These are phyloP conservation scores for Rhynchosporium agropyri DNA, from an alignment of 2,329 filamentous ascomycete species.

Conservation along the genomic window DNA sequence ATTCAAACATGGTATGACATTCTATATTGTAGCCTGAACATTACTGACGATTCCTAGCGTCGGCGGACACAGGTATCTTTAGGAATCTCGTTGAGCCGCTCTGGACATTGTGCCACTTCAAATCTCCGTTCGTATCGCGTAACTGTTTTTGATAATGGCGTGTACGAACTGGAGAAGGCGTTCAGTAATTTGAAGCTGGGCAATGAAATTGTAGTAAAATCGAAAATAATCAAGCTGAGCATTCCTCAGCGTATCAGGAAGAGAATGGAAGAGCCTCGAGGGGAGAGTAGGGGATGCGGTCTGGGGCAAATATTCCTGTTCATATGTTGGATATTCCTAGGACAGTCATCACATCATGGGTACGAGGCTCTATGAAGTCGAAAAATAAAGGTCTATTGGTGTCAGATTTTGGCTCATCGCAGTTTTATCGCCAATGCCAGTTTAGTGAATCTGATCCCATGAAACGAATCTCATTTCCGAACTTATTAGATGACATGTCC, in stretches of 20 bases:
- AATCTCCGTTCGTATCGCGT: background rate
- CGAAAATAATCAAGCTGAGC: conserved; percentile 14
- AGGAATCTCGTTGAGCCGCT: background rate
- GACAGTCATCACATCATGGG: background rate
- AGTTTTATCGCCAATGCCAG: too few relatives aligned
- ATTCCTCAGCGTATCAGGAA: too few relatives aligned
- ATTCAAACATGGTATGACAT: conserved; percentile 19
- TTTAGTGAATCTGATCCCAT: too few relatives aligned
- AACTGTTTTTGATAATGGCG: conserved; percentile 3
- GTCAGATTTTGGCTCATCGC: too few relatives aligned
- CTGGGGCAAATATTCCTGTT: conserved; percentile 7
- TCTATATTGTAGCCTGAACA: conserved; percentile 11
- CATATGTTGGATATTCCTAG: conserved; percentile 12
- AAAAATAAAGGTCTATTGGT: background rate
- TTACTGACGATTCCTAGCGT: conserved; percentile 20
- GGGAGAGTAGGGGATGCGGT: background rate
- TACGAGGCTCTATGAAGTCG: conserved; percentile 10
- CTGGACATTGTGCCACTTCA: background rate
- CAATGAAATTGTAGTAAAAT: conserved; percentile 3
- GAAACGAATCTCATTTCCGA: too few relatives aligned
- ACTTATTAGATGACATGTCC: too few relatives aligned
- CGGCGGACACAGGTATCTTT: conserved; percentile 7
- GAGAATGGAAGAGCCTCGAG: background rate
- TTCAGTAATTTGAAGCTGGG: conserved; percentile 9
- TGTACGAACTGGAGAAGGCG: conserved; percentile 18